phyloP scores from a whole-genome alignment of 768 basidiomycete species.

The Dendrothele bispora region DNA sequence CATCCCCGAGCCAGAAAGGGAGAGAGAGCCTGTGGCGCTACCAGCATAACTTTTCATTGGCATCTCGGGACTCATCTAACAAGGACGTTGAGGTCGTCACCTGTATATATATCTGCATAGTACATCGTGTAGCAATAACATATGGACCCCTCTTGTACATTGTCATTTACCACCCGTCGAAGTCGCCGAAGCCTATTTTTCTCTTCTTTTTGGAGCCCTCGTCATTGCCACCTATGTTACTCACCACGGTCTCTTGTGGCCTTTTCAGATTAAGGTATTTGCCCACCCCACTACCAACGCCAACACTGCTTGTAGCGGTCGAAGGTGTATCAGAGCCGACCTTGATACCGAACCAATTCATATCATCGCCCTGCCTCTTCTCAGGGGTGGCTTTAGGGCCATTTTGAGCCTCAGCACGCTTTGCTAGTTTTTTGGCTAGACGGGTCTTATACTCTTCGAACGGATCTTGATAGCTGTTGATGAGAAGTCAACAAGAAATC shows the following conservation, averaged over 20 bases:
- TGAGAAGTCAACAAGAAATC: constrained; percentile 7
- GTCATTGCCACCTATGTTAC: constrained; percentile 10
- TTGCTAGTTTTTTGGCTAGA: constrained; percentile 75
- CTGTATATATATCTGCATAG: too few species aligned
- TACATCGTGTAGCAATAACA: constrained; percentile 1
- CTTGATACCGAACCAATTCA: constrained; percentile 90
- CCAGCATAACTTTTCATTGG: constrained; percentile 27
- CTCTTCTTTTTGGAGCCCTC: constrained; percentile 77
- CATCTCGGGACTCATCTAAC: too few species aligned
- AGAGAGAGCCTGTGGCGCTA: constrained; percentile 25
- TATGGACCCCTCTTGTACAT: not conserved
- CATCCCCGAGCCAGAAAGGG: constrained; percentile 15
- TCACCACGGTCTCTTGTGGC: constrained; percentile 25
- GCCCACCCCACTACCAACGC: constrained; percentile 65
- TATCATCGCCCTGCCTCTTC: constrained; percentile 63
- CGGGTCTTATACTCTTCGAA: constrained; percentile 91
- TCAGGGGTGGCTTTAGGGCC: constrained; percentile 27
- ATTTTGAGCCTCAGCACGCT: constrained; percentile 35
- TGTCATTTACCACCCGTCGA: constrained; percentile 69
- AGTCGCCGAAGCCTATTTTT: constrained; percentile 88
- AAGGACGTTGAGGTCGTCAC: too few species aligned
- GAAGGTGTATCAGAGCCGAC: constrained; percentile 52
- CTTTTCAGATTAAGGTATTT: constrained; percentile 72
- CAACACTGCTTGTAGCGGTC: constrained; percentile 25
- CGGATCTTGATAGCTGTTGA: constrained; percentile 82